Evolutionary conservation across 1,284 basidiomycete genomes (phyloP).

Genomic region (Pterulicium gracile): DNA sequence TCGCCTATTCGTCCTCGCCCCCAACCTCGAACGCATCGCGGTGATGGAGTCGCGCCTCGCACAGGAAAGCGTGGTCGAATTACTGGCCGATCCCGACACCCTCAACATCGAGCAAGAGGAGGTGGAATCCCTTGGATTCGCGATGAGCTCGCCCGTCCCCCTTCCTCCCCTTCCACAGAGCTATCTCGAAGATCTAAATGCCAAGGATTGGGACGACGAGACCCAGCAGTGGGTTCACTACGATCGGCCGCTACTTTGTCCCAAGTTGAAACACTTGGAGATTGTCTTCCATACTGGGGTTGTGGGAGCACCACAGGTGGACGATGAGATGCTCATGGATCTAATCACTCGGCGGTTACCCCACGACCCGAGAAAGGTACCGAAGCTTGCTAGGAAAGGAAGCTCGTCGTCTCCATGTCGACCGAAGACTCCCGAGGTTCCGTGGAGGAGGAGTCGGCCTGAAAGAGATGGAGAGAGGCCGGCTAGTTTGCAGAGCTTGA

Average conservation of each 20-base stretch:
- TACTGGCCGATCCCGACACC: background rate
- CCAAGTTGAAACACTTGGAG: background rate
- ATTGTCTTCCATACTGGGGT: no score
- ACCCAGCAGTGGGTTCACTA: background rate
- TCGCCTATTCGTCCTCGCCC: background rate
- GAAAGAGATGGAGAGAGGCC: no score
- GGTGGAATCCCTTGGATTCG: background rate
- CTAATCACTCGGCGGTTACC: no score
- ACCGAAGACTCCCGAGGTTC: no score
- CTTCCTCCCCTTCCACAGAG: background rate
- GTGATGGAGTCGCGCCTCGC: background rate
- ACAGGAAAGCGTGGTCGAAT: background rate
- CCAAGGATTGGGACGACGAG: background rate
- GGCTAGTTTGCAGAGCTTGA: background rate
- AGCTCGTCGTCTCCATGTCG: no score
- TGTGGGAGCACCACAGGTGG: no score
- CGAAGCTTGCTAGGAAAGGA: no score
- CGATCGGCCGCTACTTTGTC: background rate
- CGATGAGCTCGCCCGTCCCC: background rate
- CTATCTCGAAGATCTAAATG: background rate
- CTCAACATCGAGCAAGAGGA: background rate
- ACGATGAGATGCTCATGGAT: no score
- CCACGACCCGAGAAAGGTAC: no score
- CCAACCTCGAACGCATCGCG: background rate
- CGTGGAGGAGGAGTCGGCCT: no score